Evolutionary conservation across 139 green algal genomes (phyloP), one percentile per base, ranked within the genome.

Genomic region (Nannochloris sp.): DNA sequence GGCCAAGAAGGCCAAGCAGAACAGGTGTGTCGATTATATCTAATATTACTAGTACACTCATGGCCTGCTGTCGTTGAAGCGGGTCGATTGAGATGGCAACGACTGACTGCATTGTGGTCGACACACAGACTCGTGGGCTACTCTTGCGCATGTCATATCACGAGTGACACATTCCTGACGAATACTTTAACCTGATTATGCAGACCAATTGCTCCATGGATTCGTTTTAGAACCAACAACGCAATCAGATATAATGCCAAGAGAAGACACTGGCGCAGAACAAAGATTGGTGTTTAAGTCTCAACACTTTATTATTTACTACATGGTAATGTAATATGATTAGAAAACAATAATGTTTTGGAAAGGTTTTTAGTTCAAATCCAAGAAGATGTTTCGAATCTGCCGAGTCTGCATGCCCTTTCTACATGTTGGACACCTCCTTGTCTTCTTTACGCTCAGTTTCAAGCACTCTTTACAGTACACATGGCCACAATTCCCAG

Each of bases 201-300:
- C 58, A 64, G 91, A 36, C 91, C 91, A 57, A 94, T 97, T 60
- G 89, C 91, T 20, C 87, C 95, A 73, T 97, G 91, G 91, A 93
- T 97, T 62, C 84, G 91, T 17, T 91, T 96, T 79, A 70, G 81
- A 20, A 96, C 90, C 48, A 82, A 88, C 74, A 97, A 95, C 82
- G 95, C 75, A 62, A 97, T 97, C 79, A 81, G 90, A 51, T 96
- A 96, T 84, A 96, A 96, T 69, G 89, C 90, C 50, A 96, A 96
- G 87, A 73, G 90, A 49, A 78, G 91, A 26, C 91, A 97, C 82
- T 97, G 91, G 91, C 77, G 91, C 56, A 79, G 91, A 62, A 97
- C 88, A 69, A 97, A 97, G 85, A 81, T 97, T 61, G 84, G 84
- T 71, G 73, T 97, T 33, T 79, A 65, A 78, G 40, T 46, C 11